Base-by-base conservation (phyloP, 768 basidiomycete genomes). In the Leccinum aurantiacum region DNA sequence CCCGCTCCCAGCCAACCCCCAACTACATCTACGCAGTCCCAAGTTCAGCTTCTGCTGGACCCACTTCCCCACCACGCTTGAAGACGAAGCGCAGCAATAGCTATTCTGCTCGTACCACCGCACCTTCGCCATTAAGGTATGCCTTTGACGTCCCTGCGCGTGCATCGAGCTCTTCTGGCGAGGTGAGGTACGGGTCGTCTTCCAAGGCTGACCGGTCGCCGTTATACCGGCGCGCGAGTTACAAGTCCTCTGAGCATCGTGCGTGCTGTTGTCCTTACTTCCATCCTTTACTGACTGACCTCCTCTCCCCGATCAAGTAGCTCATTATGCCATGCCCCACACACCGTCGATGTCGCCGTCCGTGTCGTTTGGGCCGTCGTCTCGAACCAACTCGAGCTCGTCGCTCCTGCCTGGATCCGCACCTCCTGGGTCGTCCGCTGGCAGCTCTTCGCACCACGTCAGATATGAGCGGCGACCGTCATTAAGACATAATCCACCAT, bases 331-430 rank as follows among this genome's bases (percentile, higher is more conserved):
- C 37, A 65, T 76, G 63, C 65, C 69, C 2, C 69, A 60, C 44
- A 70, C 73, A 9, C 68, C 75, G 15, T 69, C 66, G 50, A 60
- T 73, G 59, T 62, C 75, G 5, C 73, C 72, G 7, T 75, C 74
- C 4, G 66, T 70, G 19, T 69, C 69, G 22, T 74, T 78, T 53
- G 73, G 74, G 4, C 54, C 74, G 11, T 84, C 83, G 50, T 81
- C 81, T 47, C 79, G 80, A 22, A 81, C 83, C n/a, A 78, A 78
- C 56, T 84, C 82, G 5, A 80, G 74, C 61, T 80, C 81, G 10
- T 85, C 84, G 1, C 65, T 82, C 35, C 75, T 71, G 54, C 79
- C 75, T 38, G 75, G 75, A 24, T 77, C 76, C 41, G 71, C 73
- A 10, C 75, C 73, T 6, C 72, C 74, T 64, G 75, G 71, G 59